Conservation (phyloP, 768 basidiomycete genomes). For the Russula ochroleuca region DNA sequence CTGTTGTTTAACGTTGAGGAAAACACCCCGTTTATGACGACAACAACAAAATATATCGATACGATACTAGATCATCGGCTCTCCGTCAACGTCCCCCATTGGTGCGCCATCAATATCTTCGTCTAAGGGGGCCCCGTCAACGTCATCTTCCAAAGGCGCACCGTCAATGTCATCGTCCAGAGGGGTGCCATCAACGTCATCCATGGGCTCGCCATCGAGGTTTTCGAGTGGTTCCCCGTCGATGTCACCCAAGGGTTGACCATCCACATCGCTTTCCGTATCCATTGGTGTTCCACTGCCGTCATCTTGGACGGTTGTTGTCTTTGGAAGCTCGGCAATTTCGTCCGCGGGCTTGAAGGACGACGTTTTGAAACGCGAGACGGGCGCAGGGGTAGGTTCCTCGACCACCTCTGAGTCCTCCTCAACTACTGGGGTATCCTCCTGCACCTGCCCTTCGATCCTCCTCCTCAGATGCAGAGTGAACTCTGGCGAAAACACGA, state of each 20-base stretch:
- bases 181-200: constrained; percentile 39
- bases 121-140: constrained; percentile 23
- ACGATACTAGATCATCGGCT: constrained; percentile 29
- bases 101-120: constrained; percentile 36
- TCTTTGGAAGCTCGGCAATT: constrained; percentile 30
- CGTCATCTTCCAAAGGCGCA: constrained; percentile 27
- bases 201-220: constrained; percentile 36
- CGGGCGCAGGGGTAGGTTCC: constrained; percentile 33
- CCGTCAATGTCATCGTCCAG: constrained; percentile 36
- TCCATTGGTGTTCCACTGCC: constrained; percentile 43
- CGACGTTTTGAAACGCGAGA: constrained; percentile 71
- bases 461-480: constrained; percentile 67
- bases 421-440: constrained; percentile 28
- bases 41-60: background rate
- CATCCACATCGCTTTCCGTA: constrained; percentile 49
- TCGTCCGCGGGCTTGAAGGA: constrained; percentile 69
- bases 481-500: constrained; percentile 88
- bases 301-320: constrained; percentile 32
- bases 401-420: constrained; percentile 30
- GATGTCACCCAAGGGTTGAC: constrained; percentile 46
- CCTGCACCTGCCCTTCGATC: constrained; percentile 57
- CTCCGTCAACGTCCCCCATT: constrained; percentile 38
- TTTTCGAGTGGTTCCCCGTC: constrained; percentile 40
- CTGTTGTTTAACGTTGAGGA: constrained; percentile 8
- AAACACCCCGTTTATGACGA: background rate